A percentile compares a stretch with the other conserved stretches of the same genome.
phyloP scores from a whole-genome alignment of 1,284 basidiomycete genomes.

The Heterobasidion occidentale region DNA sequence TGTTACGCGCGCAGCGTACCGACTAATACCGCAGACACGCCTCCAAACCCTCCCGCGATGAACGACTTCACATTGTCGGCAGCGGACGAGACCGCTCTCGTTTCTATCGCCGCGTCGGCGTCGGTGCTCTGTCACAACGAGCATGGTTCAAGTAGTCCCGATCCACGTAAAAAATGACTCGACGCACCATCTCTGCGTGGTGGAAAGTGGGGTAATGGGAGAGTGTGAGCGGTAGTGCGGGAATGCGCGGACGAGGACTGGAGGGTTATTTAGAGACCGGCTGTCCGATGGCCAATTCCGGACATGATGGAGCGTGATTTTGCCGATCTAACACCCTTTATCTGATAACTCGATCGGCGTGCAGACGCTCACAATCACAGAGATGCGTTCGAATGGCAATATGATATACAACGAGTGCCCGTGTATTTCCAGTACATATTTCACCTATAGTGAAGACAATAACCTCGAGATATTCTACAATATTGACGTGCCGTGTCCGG shows the following conservation, averaged over 20 bases:
- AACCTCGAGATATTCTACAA: background rate
- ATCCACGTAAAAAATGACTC: background rate
- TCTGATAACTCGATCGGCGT: too few relatives aligned
- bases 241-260: too few relatives aligned
- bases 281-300: background rate
- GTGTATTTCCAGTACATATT: too few relatives aligned
- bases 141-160: background rate
- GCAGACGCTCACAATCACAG: too few relatives aligned
- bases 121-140: constrained; percentile 2
- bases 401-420: too few relatives aligned
- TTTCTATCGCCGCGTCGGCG: constrained; percentile 1
- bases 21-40: constrained; percentile 80
- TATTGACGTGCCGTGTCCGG: constrained; percentile 1
- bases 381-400: too few relatives aligned
- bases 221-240: too few relatives aligned
- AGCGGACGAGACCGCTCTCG: constrained; percentile 25
- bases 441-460: background rate
- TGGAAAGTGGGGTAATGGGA: background rate
- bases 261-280: background rate
- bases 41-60: constrained; percentile 88
- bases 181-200: background rate
- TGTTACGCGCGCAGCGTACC: constrained; percentile 34
- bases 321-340: background rate
- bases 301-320: background rate
- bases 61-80: constrained; percentile 74